A percentile compares a stretch with the other conserved stretches of the same genome.
These are phyloP conservation scores for Penicillium polonicum DNA, from an alignment of 2,329 filamentous ascomycete species.

Conservation along the genomic window DNA sequence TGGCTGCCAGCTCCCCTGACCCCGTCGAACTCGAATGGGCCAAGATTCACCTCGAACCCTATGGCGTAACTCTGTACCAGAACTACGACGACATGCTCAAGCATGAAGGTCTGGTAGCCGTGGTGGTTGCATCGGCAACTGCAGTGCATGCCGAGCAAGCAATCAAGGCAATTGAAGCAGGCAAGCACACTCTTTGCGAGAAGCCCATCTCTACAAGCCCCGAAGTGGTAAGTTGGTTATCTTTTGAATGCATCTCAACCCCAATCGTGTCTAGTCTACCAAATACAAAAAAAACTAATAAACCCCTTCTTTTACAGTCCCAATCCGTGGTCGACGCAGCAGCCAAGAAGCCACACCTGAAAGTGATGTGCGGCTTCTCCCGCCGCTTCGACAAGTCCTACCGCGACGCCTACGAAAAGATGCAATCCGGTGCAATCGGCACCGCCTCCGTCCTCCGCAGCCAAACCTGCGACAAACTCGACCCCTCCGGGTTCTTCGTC, in stretches of 20 bases:
- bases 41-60: conserved; percentile 50
- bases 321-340: conserved; percentile 61
- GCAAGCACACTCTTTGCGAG: conserved; percentile 59
- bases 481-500: conserved; percentile 67
- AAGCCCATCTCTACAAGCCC: conserved; percentile 56
- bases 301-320: conserved; percentile 44
- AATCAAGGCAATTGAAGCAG: conserved; percentile 56
- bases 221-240: conserved; percentile 51
- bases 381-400: conserved; percentile 67
- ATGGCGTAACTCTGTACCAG: conserved; percentile 53
- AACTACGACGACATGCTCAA: conserved; percentile 59
- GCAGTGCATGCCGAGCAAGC: conserved; percentile 58
- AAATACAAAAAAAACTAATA: background rate
- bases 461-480: conserved; percentile 67
- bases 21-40: conserved; percentile 52
- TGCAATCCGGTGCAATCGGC: conserved; percentile 57
- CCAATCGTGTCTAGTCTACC: background rate
- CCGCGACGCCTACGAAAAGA: conserved; percentile 57
- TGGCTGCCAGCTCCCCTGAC: conserved; percentile 51
- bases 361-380: conserved; percentile 67
- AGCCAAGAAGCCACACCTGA: conserved; percentile 56
- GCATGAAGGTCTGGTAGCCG: conserved; percentile 55
- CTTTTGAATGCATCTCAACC: background rate
- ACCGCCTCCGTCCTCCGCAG: conserved; percentile 60
- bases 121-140: conserved; percentile 57